phyloP scores from a whole-genome alignment of 2,329 filamentous ascomycete species.

The Helotiales sp. region DNA sequence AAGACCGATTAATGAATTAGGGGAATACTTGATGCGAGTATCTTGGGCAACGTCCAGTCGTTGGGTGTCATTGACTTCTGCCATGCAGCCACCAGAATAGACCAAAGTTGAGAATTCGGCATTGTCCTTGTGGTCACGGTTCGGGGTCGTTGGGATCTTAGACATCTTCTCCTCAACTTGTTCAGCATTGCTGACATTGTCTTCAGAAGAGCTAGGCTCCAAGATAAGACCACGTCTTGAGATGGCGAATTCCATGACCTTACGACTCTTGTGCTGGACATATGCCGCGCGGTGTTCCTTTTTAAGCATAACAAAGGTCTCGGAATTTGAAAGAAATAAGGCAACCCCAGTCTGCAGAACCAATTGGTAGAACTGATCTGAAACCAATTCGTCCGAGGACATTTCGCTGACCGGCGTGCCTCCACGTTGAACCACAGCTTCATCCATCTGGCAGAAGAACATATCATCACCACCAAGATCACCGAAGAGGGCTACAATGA shows the following conservation, averaged over 20 bases:
- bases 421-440: neutral
- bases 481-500: neutral
- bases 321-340: neutral
- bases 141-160: neutral
- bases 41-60: neutral
- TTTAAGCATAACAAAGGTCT: conserved; percentile 5
- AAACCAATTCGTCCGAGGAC: neutral
- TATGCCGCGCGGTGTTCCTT: neutral
- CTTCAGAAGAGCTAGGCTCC: neutral
- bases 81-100: neutral
- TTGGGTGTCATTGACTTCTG: neutral
- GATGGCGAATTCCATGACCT: conserved; percentile 5
- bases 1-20: neutral
- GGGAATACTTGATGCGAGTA: conserved; percentile 8
- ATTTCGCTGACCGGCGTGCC: neutral
- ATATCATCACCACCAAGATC: neutral
- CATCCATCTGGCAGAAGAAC: neutral
- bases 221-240: neutral
- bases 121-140: neutral
- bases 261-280: neutral
- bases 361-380: neutral
- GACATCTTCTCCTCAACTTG: neutral
- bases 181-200: neutral
- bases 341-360: neutral
- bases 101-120: neutral